phyloP scores from a whole-genome alignment of 2,329 filamentous ascomycete species.

The Polychaeton citri region DNA sequence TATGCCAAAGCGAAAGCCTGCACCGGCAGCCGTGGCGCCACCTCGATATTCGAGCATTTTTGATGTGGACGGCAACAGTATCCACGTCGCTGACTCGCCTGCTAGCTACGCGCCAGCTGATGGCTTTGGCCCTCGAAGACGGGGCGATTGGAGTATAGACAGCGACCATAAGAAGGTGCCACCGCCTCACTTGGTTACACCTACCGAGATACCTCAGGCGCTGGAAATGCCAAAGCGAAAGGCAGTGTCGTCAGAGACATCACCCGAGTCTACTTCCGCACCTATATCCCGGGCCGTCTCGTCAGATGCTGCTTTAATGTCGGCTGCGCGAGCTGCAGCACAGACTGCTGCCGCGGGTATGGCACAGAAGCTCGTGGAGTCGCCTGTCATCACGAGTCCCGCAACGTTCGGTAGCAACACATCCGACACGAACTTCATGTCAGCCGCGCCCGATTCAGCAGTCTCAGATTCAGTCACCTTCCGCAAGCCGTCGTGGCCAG shows the following conservation, averaged over 20 bases:
- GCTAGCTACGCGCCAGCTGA: slow-evolving; percentile 26
- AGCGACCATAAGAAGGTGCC: slow-evolving; percentile 1
- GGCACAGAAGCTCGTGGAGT: slow-evolving; percentile 1
- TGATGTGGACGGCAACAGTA: slow-evolving; percentile 19
- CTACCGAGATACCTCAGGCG: slow-evolving; percentile 18
- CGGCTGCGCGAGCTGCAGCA: slow-evolving; percentile 4
- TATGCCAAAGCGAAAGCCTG: slow-evolving; percentile 9
- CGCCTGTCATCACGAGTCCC: slow-evolving; percentile 1
- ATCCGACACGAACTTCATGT: slow-evolving; percentile 1
- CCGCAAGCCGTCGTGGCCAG: slow-evolving; percentile 20
- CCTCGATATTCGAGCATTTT: slow-evolving; percentile 33
- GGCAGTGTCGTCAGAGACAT: slow-evolving; percentile 20
- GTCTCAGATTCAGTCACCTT: slow-evolving; percentile 7
- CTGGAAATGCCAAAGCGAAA: slow-evolving; percentile 30
- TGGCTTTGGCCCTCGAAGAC: slow-evolving; percentile 24
- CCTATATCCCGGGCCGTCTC: slow-evolving; percentile 3
- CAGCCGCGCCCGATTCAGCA: slow-evolving; percentile 1
- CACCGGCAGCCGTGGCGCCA: slow-evolving; percentile 18
- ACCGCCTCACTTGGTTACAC: slow-evolving; percentile 6
- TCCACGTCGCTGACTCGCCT: slow-evolving; percentile 24
- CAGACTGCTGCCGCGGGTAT: slow-evolving; percentile 4
- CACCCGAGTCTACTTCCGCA: slow-evolving; percentile 1
- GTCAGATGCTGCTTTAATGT: slow-evolving; percentile 5
- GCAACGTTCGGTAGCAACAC: slow-evolving; percentile 6
- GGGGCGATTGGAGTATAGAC: slow-evolving; percentile 10